Percentiles rank a stretch among this genome's conserved stretches.
Evolutionary conservation across 139 green algal genomes (phyloP).

Genomic region (Coelastrella sp.): DNA sequence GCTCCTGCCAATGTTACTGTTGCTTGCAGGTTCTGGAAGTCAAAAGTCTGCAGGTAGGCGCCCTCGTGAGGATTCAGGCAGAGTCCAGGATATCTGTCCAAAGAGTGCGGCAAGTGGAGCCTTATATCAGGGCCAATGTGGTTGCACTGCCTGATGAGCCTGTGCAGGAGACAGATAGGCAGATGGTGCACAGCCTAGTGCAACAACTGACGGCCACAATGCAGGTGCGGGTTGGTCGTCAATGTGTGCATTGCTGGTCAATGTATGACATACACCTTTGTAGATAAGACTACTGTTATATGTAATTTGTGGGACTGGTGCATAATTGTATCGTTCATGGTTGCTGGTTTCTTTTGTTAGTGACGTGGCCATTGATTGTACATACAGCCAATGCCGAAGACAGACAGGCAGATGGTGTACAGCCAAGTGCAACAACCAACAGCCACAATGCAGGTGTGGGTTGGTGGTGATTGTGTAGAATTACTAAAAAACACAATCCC

Average conservation of each 20-base stretch:
- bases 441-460: constrained; percentile 7
- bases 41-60: constrained; percentile 17
- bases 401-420: too few relatives aligned
- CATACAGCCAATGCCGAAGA: too few relatives aligned
- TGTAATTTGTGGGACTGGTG: too few relatives aligned
- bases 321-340: too few relatives aligned
- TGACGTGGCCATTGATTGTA: too few relatives aligned
- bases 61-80: constrained; percentile 35
- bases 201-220: neutral
- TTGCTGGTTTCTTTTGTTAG: too few relatives aligned
- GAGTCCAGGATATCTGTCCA: constrained; percentile 27
- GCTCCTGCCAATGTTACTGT: neutral
- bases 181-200: constrained; percentile 9
- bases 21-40: constrained; percentile 47
- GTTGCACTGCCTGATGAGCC: constrained; percentile 6
- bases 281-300: too few relatives aligned
- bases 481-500: too few relatives aligned
- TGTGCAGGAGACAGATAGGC: neutral
- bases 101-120: neutral
- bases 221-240: constrained; percentile 1
- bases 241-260: too few relatives aligned
- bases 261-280: too few relatives aligned
- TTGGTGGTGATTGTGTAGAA: too few relatives aligned
- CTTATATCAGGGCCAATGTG: constrained; percentile 1
- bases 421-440: too few relatives aligned